Evolutionary conservation across 345 rosid genomes (phyloP), one percentile per base, ranked within the genome.

Genomic region (Salix suchowensis): DNA sequence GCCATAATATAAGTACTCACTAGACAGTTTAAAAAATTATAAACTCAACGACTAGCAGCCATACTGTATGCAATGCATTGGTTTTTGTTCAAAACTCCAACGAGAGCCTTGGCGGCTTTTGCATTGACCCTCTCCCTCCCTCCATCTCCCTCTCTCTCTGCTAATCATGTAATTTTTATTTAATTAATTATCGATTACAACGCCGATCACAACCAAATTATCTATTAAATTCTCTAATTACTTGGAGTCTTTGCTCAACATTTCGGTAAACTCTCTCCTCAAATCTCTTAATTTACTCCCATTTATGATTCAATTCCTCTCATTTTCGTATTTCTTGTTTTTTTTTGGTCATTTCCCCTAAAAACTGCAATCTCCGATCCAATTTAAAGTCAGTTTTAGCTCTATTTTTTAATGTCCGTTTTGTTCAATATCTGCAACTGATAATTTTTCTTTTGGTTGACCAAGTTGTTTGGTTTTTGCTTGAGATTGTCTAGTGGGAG

Each of bases 81-180:
- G 34, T 67, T 19, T 7, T 72, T 54, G 37, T 73, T 71, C 73
- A 32, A 80, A 74, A 70, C 28, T 68, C 28, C 50, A 12, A 67
- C 52, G 75, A 42, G 37, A 34, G 77, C 32, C 24, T 76, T 79
- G 80, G 82, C 75, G 78, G 82, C 73, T 78, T 73, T 42, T 66
- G 68, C 34, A 39, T 40, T 40, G 42, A 28, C 46, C 68, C 8
- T 30, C 16, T 66, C 6, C 50, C 50, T 13, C 12, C 15, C 50
- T 15, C 16, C 72, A 2, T 30, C 32, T 2, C 32, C 48, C 46
- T 2, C n/a, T n/a, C 69, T 0, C 65, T 48, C 10, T 5, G 50
- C 19, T 54, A n/a, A 58, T 58, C 13, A 58, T 60, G 30, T 14
- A 13, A 60, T 19, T 60, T 16, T n/a, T 60, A 12, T 7, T 1